Base-by-base conservation (phyloP, 2,329 filamentous ascomycete species). In the Xylariaceae sp. region DNA sequence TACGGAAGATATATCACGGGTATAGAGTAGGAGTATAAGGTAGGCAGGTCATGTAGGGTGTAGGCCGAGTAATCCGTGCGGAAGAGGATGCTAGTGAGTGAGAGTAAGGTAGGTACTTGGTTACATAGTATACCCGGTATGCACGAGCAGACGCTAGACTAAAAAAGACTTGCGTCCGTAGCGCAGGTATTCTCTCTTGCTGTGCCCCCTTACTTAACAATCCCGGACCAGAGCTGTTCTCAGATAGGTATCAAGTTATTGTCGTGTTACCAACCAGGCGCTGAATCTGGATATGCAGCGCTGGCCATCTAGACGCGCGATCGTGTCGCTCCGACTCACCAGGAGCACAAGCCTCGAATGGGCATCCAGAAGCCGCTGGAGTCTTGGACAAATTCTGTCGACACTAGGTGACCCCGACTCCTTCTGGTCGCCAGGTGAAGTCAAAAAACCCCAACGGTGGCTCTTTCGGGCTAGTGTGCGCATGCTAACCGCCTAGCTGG, bases 151-250 rank as follows among this genome's bases (percentile, higher is more conserved):
- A 13, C 37, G 37, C 37, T 41, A 41, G 37, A 41, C 37, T 41
- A 41, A 41, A 41, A 13, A 41, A 41, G 37, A 41, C 37, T 41
- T 41, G 37, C 37, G 11, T 41, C 37, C 37, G 37, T 41, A 41
- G 37, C 11, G 37, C 11, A 9, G 37, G 9, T 41, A 41, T 41
- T 9, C 11, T 9, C 11, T 41, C 11, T 49, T n/a, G 49, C 39
- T 47, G 18, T 52, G 55, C 50, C 47, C 30, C 47, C 10, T 9
- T 13, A 10, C 11, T 41, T 41, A 9, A 51, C 18, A 18, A 37
- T 50, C 15, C 18, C n/a, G 53, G 13, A 5, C n/a, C 17, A 44
- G 6, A 63, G 62, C 58, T 15, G 49, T 51, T 35, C 23, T 35
- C 18, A 50, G 17, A 30, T 13, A 34, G 17, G 49, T 13, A 34